Conservation (phyloP, 202 grass and related monocot species). For the Carex sylvatica region DNA sequence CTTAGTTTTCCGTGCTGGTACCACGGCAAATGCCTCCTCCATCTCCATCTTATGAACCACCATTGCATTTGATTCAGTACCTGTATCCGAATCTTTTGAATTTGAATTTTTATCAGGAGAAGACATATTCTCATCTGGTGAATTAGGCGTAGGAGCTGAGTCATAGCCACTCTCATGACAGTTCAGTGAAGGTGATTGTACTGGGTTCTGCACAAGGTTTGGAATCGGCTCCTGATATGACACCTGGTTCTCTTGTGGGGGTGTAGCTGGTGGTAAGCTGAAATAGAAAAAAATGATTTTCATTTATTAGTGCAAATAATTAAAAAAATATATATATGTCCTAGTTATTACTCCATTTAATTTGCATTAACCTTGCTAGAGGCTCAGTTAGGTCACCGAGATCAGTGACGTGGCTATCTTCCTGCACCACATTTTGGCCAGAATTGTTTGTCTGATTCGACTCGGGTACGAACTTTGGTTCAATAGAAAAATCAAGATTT, state of each 20-base stretch:
- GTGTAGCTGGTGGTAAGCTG: slow-evolving; percentile 14
- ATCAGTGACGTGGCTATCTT: slow-evolving; percentile 52
- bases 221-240: slow-evolving; percentile 7
- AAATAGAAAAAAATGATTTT: background rate
- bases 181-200: slow-evolving; percentile 37
- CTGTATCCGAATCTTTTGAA: slow-evolving; percentile 42
- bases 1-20: slow-evolving; percentile 66
- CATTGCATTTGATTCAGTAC: slow-evolving; percentile 27
- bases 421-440: slow-evolving; percentile 21
- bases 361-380: slow-evolving; percentile 60
- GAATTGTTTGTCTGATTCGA: slow-evolving; percentile 25
- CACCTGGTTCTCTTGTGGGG: slow-evolving; percentile 14
- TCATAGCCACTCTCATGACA: slow-evolving; percentile 70
- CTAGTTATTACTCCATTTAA: background rate
- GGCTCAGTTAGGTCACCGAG: slow-evolving; percentile 58
- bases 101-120: slow-evolving; percentile 60
- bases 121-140: slow-evolving; percentile 29
- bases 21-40: slow-evolving; percentile 35
- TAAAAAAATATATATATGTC: background rate
- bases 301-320: slow-evolving; percentile 19
- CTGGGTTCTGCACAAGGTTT: slow-evolving; percentile 1
- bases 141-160: slow-evolving; percentile 49
- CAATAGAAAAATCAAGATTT: slow-evolving; percentile 78
- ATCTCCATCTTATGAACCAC: slow-evolving; percentile 39
- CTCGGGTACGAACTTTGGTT: slow-evolving; percentile 54